Percentiles rank a stretch among this genome's conserved stretches.
Conservation (phyloP, 495 filamentous ascomycete species). For the Penicillium ucsense region DNA sequence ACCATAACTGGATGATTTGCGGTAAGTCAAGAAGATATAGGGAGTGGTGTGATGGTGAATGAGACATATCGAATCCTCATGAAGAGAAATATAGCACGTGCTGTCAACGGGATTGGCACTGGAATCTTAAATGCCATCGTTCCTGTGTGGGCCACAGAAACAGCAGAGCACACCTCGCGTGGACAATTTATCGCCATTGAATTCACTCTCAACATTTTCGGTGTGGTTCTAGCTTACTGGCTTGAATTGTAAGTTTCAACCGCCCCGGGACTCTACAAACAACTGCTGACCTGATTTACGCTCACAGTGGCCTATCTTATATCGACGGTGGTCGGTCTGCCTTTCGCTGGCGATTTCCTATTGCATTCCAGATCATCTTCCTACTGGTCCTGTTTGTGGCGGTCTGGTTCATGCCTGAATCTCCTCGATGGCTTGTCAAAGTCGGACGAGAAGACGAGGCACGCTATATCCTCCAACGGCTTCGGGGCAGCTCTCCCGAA, state of each 20-base stretch:
- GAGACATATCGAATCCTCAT: neutral
- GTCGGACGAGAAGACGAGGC: constrained; percentile 52
- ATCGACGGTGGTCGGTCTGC: constrained; percentile 45
- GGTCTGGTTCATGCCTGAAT: constrained; percentile 58
- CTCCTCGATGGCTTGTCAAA: constrained; percentile 55
- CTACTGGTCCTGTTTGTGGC: constrained; percentile 38
- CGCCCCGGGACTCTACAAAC: neutral
- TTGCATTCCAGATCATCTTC: constrained; percentile 62
- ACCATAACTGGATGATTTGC: constrained; percentile 63
- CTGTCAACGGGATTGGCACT: constrained; percentile 63
- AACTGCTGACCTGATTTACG: constrained; percentile 4
- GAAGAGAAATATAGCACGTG: constrained; percentile 33
- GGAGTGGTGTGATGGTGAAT: neutral
- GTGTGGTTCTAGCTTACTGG: constrained; percentile 66
- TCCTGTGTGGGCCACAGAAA: constrained; percentile 66
- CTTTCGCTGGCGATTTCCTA: constrained; percentile 59
- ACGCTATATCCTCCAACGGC: constrained; percentile 49
- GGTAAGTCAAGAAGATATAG: constrained; percentile 23
- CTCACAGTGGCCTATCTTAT: constrained; percentile 41
- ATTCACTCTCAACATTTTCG: constrained; percentile 65
- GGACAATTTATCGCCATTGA: constrained; percentile 66
- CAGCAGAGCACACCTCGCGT: constrained; percentile 55
- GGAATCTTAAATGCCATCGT: constrained; percentile 62
- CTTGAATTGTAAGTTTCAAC: constrained; percentile 47
- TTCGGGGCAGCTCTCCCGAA: constrained; percentile 49